phyloP scores from a whole-genome alignment of 139 green algal genomes.

The Chlamydomonas sphaeroides region DNA sequence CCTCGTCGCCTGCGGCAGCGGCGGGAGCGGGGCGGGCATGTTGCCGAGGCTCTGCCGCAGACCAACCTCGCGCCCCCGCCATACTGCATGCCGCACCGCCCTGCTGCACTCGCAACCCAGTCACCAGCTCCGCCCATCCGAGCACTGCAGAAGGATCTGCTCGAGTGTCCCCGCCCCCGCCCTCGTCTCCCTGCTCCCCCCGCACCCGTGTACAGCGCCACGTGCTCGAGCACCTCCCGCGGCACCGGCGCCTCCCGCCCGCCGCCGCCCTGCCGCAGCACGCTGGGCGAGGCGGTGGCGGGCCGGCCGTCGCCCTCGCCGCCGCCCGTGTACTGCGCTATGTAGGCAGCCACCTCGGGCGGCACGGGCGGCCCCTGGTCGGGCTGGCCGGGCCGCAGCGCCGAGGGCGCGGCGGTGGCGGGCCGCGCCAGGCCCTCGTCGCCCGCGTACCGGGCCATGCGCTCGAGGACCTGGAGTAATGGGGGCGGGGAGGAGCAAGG shows the following conservation, averaged over 20 bases:
- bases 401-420: slow-evolving; percentile 26
- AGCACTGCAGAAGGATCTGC: no score
- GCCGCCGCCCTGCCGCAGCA: background rate
- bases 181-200: no score
- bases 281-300: background rate
- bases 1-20: slow-evolving; percentile 29
- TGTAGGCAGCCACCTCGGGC: slow-evolving; percentile 33
- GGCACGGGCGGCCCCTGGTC: slow-evolving; percentile 32
- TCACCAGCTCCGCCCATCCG: no score
- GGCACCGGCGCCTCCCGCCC: background rate
- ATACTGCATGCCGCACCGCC: no score
- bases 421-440: slow-evolving; percentile 36
- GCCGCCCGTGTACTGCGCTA: slow-evolving; percentile 39
- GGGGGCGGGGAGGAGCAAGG: no score
- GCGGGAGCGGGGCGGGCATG: no score
- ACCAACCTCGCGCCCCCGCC: no score
- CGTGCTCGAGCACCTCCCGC: background rate
- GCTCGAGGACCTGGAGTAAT: slow-evolving; percentile 23
- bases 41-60: no score
- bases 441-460: slow-evolving; percentile 22
- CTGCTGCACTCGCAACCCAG: no score
- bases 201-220: slow-evolving; percentile 6
- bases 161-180: no score
- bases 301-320: background rate
- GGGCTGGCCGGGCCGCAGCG: background rate